Evolutionary conservation across 306 rosid genomes (phyloP), one percentile per base, ranked within the genome.

Genomic region (Lathyrus tuberosus): DNA sequence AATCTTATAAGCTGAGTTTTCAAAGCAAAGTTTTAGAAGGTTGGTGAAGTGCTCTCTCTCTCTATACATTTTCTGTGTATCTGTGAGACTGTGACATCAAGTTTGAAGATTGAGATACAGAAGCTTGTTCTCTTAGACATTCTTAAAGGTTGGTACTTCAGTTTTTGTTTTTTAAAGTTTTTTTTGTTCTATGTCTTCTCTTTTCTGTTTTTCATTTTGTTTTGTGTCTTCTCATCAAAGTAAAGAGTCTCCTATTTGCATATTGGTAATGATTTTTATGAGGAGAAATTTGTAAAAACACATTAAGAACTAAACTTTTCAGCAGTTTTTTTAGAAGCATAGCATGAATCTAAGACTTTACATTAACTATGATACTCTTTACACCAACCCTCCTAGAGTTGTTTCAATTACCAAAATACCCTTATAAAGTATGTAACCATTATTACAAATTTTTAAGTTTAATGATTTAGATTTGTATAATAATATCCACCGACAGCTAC

Each of bases 71-170:
- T 49, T 76, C 38, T 58, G 18, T 51, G 46, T 35, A 41, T 31
- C 26, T 46, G 9, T 79, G 49, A 52, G 17, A 35, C 40, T 62
- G 16, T 49, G 40, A 77, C 46, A 49, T 57, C 71, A 87, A 76
- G 86, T 77, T 81, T 84, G 86, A 82, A 76, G 88, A 73, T 71
- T 72, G 84, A 83, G 95, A 76, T 71, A 42, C 24, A 43, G 33
- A 75, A 68, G 56, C 78, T 77, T 82, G 81, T 76, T 70, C 67
- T 67, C 52, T 65, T 77, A 80, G 82, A 37, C 82, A 79, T 76
- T 67, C 95, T 85, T 87, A 47, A 88, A 94, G 96, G 92, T 91
- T 85, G 67, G 87, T 90, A 37, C 82, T 84, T 79, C 78, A 76
- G 18, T 24, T 48, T 22, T 8, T 67, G 24, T 51, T 31, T 7